Conservation (phyloP, 2,329 filamentous ascomycete species). For the Sporothrix curviconia region DNA sequence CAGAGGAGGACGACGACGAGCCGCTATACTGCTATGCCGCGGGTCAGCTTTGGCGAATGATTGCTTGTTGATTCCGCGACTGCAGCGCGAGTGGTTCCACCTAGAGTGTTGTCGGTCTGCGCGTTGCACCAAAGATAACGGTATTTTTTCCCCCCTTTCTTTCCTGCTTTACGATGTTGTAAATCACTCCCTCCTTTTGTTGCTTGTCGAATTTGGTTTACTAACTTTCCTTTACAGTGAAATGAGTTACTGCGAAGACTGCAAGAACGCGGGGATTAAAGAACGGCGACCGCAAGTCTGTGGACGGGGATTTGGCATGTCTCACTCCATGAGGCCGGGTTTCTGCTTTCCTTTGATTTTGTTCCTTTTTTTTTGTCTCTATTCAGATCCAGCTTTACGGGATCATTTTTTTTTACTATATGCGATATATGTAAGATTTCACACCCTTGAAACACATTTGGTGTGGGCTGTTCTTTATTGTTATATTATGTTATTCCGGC, state of each 20-base stretch:
- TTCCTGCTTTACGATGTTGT: background rate
- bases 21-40: constrained; percentile 71
- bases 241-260: constrained; percentile 81
- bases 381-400: too few relatives aligned
- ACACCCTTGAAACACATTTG: too few relatives aligned
- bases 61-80: constrained; percentile 67
- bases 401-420: too few relatives aligned
- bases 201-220: background rate
- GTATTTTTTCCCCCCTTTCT: constrained; percentile 42
- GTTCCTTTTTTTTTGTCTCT: background rate
- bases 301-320: constrained; percentile 41
- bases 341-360: background rate
- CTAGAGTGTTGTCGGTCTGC: constrained; percentile 73
- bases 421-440: too few relatives aligned
- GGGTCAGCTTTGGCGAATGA: constrained; percentile 81
- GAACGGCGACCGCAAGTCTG: constrained; percentile 46
- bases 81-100: constrained; percentile 79
- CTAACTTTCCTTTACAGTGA: constrained; percentile 44
- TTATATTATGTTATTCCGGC: too few relatives aligned
- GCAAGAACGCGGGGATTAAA: constrained; percentile 62
- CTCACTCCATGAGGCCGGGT: too few relatives aligned
- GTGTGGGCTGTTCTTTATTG: too few relatives aligned
- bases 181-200: too few relatives aligned
- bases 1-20: constrained; percentile 61
- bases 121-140: constrained; percentile 68